Conservation (phyloP, 176 grass and related monocot genomes). For the Phoenix dactylifera region DNA sequence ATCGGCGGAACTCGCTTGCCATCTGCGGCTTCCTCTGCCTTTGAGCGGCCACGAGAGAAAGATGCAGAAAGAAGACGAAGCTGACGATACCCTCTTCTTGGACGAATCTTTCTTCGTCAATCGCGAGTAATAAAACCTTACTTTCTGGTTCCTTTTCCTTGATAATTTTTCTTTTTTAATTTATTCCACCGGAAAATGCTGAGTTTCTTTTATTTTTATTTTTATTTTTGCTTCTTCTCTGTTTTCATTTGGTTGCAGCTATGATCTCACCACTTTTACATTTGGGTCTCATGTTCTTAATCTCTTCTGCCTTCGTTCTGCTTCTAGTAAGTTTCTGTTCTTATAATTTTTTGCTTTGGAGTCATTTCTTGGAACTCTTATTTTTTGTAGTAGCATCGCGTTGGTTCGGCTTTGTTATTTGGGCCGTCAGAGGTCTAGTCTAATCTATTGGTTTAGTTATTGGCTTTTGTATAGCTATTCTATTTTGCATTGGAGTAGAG, state of each 20-base stretch:
- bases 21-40: no score
- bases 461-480: no score
- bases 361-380: no score
- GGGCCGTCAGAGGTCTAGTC: no score
- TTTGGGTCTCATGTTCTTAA: constrained; percentile 62
- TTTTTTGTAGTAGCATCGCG: no score
- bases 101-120: constrained; percentile 73
- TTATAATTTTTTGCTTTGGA: no score
- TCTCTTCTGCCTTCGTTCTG: constrained; percentile 64
- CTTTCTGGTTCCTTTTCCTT: not conserved
- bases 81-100: constrained; percentile 42
- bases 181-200: not conserved
- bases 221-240: constrained; percentile 14
- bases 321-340: constrained; percentile 52
- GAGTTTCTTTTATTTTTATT: constrained; percentile 6
- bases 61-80: constrained; percentile 27
- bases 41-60: no score
- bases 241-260: constrained; percentile 25
- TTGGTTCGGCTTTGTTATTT: no score
- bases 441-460: no score
- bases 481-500: no score
- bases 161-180: not conserved
- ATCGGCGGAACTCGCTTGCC: no score
- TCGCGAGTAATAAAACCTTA: constrained; percentile 33
- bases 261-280: constrained; percentile 76